Conservation (phyloP, 2,329 filamentous ascomycete genomes). For the Daldinia eschscholtzii region DNA sequence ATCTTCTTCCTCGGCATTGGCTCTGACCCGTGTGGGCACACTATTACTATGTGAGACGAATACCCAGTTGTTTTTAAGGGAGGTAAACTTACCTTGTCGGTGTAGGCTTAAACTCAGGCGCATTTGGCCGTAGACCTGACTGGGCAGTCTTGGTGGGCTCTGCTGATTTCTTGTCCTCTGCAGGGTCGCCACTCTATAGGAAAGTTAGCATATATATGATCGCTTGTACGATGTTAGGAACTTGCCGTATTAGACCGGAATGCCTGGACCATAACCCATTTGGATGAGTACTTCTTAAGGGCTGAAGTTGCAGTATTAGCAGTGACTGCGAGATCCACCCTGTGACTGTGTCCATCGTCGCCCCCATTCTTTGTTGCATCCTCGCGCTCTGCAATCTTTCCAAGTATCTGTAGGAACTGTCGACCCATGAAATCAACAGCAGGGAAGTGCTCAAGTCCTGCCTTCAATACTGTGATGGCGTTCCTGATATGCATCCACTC, state of each 20-base stretch:
- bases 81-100: constrained; percentile 52
- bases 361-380: constrained; percentile 61
- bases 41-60: constrained; percentile 40
- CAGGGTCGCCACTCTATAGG: constrained; percentile 57
- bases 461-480: constrained; percentile 88
- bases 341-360: constrained; percentile 67
- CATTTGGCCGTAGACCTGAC: constrained; percentile 68
- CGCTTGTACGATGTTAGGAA: constrained; percentile 16
- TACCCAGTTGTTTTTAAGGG: constrained; percentile 4
- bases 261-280: constrained; percentile 80
- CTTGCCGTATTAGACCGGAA: constrained; percentile 76
- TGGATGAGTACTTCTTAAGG: constrained; percentile 73
- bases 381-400: constrained; percentile 74
- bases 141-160: constrained; percentile 51
- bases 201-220: constrained; percentile 53
- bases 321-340: constrained; percentile 80
- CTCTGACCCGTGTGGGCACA: constrained; percentile 49
- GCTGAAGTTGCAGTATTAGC: constrained; percentile 79
- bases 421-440: constrained; percentile 89
- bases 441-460: constrained; percentile 85
- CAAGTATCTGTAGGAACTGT: constrained; percentile 72
- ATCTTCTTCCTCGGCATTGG: constrained; percentile 72
- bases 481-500: constrained; percentile 99
- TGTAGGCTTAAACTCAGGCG: constrained; percentile 73
- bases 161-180: constrained; percentile 55